Evolutionary conservation across 2,329 filamentous ascomycete genomes (phyloP), one percentile per base, ranked within the genome.

Genomic region (Malbranchea zuffiana): DNA sequence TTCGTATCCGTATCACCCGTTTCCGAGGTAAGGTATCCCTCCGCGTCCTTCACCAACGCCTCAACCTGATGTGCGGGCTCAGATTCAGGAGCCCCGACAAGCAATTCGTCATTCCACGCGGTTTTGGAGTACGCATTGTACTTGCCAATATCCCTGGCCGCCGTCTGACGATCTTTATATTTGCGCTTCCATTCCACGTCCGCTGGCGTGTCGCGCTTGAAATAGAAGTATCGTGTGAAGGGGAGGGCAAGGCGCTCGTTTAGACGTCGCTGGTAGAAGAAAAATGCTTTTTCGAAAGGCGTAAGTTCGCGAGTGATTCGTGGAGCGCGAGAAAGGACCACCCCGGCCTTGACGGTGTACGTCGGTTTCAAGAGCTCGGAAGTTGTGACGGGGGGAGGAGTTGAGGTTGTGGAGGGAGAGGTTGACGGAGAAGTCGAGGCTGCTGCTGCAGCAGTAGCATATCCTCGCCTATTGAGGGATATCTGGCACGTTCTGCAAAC

Each of bases 191-290:
- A 96, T 65, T 95, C 87, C 34, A 85, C 68, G 47, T 87, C 82
- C 6, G 76, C 71, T 1, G 86, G 80, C 7, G 87, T 93, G 55
- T 84, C 83, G 49, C 78, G 78, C 68, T 93, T 93, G 74, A 87
- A 93, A 72, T 93, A 98, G 65, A 96, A 90, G 57, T 82, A 82
- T 48, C 82, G 77, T 39, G 82, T 82, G 61, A 96, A 98, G 1
- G 87, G 83, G 3, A 90, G 72, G 13, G 80, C 78, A 35, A 94
- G 72, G 28, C 90, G 82, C 69, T 98, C 90, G 61, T 96, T 94
- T 43, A 98, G 72, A 10, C 90, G 85, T 52, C 88, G 88, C 66
- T 98, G 90, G 67, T 98, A 98, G 59, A 98, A 86, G 69, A 81
- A 94, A 65, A 81, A 96, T 46, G 88, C 72, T 55, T 85, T 82